phyloP scores from a whole-genome alignment of 176 grass and related monocot genomes.

The Eremochloa ophiuroides region DNA sequence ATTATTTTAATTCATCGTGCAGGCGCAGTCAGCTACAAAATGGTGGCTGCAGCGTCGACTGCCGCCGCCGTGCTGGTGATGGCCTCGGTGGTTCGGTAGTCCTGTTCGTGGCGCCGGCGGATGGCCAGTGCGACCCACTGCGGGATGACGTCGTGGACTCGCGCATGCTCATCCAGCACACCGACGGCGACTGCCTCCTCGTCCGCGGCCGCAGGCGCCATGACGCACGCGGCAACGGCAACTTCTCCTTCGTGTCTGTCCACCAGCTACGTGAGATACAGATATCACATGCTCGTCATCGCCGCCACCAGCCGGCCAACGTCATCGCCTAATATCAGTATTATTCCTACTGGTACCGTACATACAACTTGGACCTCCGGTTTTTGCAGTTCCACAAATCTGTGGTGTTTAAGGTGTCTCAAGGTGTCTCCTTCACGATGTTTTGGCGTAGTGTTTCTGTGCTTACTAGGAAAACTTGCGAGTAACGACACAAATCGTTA shows the following conservation, averaged over 20 bases:
- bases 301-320: background rate
- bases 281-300: background rate
- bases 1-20: too few relatives aligned
- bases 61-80: background rate
- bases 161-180: background rate
- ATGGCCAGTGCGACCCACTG: background rate
- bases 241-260: slow-evolving; percentile 10
- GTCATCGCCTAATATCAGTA: too few relatives aligned
- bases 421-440: too few relatives aligned
- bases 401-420: too few relatives aligned
- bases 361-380: too few relatives aligned
- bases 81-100: too few relatives aligned
- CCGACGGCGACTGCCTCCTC: slow-evolving; percentile 16
- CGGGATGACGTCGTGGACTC: background rate
- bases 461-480: too few relatives aligned
- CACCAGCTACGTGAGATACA: background rate
- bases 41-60: background rate
- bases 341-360: too few relatives aligned
- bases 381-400: too few relatives aligned
- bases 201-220: background rate
- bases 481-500: too few relatives aligned
- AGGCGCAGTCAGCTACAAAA: background rate
- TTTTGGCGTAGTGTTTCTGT: too few relatives aligned
- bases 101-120: background rate
- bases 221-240: background rate